Evolutionary conservation across 225 moss, liverwort and hornwort species (phyloP).

Genomic region (Marchantia polymorpha): DNA sequence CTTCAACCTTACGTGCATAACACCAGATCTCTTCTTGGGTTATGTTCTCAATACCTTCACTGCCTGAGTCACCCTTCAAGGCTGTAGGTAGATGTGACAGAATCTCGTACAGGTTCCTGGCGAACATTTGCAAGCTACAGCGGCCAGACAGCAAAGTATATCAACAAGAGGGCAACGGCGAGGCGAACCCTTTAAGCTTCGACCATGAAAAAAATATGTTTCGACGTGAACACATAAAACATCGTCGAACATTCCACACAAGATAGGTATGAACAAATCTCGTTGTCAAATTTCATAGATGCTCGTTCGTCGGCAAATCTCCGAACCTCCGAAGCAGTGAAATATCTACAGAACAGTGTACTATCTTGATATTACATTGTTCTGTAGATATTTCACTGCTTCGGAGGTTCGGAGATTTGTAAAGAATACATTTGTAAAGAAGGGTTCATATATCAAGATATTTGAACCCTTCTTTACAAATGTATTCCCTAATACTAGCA

Average conservation of each 20-base stretch:
- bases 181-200: background rate
- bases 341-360: slow-evolving; percentile 16
- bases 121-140: slow-evolving; percentile 22
- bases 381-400: slow-evolving; percentile 14
- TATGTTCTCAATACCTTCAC: background rate
- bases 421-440: too few relatives aligned
- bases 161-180: background rate
- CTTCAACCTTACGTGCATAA: slow-evolving; percentile 6
- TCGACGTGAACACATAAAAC: background rate
- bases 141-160: background rate
- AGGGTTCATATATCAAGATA: too few relatives aligned
- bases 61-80: slow-evolving; percentile 15
- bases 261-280: too few relatives aligned
- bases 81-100: slow-evolving; percentile 17
- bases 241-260: background rate
- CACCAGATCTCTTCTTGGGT: slow-evolving; percentile 15
- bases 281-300: background rate
- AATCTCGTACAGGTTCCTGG: slow-evolving; percentile 23
- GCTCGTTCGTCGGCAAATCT: slow-evolving; percentile 9
- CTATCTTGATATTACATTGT: too few relatives aligned
- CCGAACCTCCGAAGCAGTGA: slow-evolving; percentile 4
- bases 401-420: slow-evolving; percentile 11
- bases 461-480: background rate
- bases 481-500: background rate
- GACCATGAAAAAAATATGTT: background rate